Conservation (phyloP, 2,329 filamentous ascomycete species). For the Dactylonectria estremocensis region DNA sequence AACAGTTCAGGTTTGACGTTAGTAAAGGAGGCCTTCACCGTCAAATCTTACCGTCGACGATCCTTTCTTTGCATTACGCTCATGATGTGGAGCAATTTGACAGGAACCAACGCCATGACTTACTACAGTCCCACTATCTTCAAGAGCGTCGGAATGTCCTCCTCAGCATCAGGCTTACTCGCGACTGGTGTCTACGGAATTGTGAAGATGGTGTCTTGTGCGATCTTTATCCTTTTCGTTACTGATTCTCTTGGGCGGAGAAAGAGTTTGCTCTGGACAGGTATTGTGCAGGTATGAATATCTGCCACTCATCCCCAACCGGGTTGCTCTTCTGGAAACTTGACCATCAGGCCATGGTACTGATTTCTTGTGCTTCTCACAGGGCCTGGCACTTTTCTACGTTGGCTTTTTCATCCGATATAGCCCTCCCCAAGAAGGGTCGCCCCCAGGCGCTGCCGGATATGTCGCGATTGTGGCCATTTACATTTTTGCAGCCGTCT, state of each 20-base stretch:
- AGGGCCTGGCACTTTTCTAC: slow-evolving; percentile 30
- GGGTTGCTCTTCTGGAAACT: background rate
- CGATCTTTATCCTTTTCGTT: slow-evolving; percentile 57
- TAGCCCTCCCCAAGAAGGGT: slow-evolving; percentile 7
- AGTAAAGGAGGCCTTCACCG: too few relatives aligned
- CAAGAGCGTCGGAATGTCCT: slow-evolving; percentile 51
- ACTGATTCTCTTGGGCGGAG: slow-evolving; percentile 63
- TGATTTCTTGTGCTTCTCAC: background rate
- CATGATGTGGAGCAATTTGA: slow-evolving; percentile 57
- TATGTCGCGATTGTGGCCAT: background rate
- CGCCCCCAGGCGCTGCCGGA: slow-evolving; percentile 8
- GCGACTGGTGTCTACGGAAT: slow-evolving; percentile 56
- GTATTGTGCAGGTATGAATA: slow-evolving; percentile 43
- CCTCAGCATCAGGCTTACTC: slow-evolving; percentile 49
- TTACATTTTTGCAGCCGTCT: slow-evolving; percentile 36
- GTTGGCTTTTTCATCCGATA: slow-evolving; percentile 30
- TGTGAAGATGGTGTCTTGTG: slow-evolving; percentile 49
- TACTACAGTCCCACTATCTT: slow-evolving; percentile 63
- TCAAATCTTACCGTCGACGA: slow-evolving; percentile 61
- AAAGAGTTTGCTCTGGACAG: slow-evolving; percentile 57
- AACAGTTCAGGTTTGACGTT: slow-evolving; percentile 49
- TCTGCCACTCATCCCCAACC: background rate
- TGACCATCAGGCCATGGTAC: background rate
- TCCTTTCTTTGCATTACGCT: too few relatives aligned
- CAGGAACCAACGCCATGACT: slow-evolving; percentile 71